Percentiles rank a stretch among this genome's conserved stretches.
Conservation (phyloP, 345 rosid genomes). For the Salix koriyanagi region DNA sequence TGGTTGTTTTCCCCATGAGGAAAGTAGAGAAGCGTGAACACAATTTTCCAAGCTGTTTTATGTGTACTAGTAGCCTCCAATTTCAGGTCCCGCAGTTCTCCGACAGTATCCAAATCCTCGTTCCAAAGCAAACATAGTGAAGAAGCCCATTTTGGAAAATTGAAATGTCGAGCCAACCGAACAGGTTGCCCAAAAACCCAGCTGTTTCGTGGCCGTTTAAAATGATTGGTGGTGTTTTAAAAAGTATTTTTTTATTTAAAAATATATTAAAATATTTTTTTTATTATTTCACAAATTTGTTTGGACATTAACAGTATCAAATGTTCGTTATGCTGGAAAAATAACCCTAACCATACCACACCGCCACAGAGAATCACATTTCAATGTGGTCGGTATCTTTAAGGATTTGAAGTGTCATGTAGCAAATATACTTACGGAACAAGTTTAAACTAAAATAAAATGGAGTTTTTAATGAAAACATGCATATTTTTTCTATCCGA, state of each 20-base stretch:
- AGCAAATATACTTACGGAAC: too few relatives aligned
- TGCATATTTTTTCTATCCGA: too few relatives aligned
- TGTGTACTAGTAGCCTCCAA: not conserved
- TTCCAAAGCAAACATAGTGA: not conserved
- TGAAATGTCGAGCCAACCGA: not conserved
- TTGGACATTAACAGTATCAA: not conserved
- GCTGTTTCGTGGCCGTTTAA: not conserved
- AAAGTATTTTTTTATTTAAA: too few relatives aligned
- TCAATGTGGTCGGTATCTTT: constrained; percentile 2
- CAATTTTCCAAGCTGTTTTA: not conserved
- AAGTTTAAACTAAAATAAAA: too few relatives aligned
- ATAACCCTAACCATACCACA: not conserved
- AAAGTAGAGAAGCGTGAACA: not conserved
- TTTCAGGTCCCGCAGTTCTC: not conserved
- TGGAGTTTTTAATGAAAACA: too few relatives aligned
- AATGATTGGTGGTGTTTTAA: too few relatives aligned
- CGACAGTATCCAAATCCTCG: not conserved
- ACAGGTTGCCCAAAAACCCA: not conserved
- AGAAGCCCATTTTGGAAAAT: not conserved
- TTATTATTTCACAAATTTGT: not conserved
- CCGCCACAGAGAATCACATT: constrained; percentile 18
- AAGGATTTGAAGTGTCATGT: too few relatives aligned
- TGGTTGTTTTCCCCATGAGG: not conserved
- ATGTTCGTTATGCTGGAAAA: not conserved
- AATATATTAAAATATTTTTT: too few relatives aligned